Conservation (phyloP, 257 asterid genomes). For the Verbena officinalis region DNA sequence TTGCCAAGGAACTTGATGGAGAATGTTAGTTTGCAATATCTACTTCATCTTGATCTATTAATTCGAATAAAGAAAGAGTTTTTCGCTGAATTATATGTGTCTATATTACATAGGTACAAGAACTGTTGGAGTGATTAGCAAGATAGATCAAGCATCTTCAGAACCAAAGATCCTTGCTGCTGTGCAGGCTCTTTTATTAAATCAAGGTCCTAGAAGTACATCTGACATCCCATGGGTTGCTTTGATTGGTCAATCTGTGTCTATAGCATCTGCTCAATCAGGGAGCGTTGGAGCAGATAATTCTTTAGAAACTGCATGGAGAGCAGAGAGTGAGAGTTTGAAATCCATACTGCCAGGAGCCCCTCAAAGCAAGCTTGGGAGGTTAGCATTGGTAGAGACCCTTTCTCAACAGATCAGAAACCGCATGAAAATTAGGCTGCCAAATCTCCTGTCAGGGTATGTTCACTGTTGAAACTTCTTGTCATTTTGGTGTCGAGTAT, state of each 20-base stretch:
- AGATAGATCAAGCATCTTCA: conserved; percentile 89
- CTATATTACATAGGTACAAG: conserved; percentile 64
- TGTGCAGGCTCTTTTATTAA: conserved; percentile 87
- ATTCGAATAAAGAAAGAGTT: not conserved
- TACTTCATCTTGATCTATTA: conserved; percentile 26
- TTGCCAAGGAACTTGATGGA: conserved; percentile 95
- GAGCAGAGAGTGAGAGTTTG: conserved; percentile 88
- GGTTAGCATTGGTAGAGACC: conserved; percentile 95
- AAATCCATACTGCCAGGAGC: conserved; percentile 86
- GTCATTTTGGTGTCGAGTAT: conserved; percentile 17
- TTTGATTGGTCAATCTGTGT: conserved; percentile 94
- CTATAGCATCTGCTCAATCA: conserved; percentile 91
- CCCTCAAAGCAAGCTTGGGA: conserved; percentile 93
- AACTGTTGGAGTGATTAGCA: conserved; percentile 93
- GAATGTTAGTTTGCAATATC: conserved; percentile 64
- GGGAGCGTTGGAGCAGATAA: conserved; percentile 78
- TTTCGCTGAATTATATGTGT: conserved; percentile 15
- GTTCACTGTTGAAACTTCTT: conserved; percentile 28
- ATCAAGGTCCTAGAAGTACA: conserved; percentile 96
- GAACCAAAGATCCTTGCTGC: conserved; percentile 92
- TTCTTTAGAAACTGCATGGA: conserved; percentile 95
- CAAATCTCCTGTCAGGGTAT: conserved; percentile 91
- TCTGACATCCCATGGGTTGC: conserved; percentile 98
- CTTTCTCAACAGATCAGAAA: conserved; percentile 87
- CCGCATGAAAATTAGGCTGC: conserved; percentile 92